Percentiles rank a stretch among this genome's conserved stretches.
Conservation (phyloP, 2,329 filamentous ascomycete species). For the Aspergillus pseudotamarii region DNA sequence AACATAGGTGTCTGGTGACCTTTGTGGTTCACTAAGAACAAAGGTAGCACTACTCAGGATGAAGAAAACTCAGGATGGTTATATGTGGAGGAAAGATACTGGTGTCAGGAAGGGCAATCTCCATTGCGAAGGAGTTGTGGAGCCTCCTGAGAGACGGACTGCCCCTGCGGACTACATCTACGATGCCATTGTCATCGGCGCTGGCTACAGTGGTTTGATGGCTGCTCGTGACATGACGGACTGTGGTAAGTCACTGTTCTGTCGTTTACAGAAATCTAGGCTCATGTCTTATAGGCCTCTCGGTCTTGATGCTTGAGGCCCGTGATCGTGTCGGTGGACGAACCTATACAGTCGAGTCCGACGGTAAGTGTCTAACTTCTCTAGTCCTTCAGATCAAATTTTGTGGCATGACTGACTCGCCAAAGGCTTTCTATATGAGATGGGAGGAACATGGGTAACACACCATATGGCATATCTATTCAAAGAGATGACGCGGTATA, state of each 20-base stretch:
- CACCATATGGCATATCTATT: slow-evolving; percentile 11
- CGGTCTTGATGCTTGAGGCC: slow-evolving; percentile 46
- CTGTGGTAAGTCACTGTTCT: slow-evolving; percentile 2
- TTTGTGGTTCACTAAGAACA: neutral
- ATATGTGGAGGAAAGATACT: neutral
- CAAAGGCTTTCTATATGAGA: slow-evolving; percentile 6
- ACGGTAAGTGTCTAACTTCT: neutral
- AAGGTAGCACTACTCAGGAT: neutral
- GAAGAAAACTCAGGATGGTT: slow-evolving; percentile 7
- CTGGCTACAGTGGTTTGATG: slow-evolving; percentile 34
- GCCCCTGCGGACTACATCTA: slow-evolving; percentile 10
- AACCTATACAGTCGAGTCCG: slow-evolving; percentile 10
- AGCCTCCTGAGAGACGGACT: slow-evolving; percentile 4
- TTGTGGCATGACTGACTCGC: neutral
- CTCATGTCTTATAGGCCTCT: slow-evolving; percentile 3
- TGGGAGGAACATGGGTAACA: slow-evolving; percentile 13
- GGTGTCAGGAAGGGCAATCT: neutral
- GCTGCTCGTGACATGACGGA: slow-evolving; percentile 33
- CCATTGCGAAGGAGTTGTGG: slow-evolving; percentile 7
- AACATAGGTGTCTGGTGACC: neutral
- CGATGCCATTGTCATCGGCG: slow-evolving; percentile 34
- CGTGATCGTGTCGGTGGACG: slow-evolving; percentile 53
- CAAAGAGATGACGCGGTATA: slow-evolving; percentile 10
- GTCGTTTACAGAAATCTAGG: neutral
- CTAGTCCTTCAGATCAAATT: too few relatives aligned